phyloP scores from a whole-genome alignment of 768 basidiomycete genomes.

The Amanita subjunquillea region DNA sequence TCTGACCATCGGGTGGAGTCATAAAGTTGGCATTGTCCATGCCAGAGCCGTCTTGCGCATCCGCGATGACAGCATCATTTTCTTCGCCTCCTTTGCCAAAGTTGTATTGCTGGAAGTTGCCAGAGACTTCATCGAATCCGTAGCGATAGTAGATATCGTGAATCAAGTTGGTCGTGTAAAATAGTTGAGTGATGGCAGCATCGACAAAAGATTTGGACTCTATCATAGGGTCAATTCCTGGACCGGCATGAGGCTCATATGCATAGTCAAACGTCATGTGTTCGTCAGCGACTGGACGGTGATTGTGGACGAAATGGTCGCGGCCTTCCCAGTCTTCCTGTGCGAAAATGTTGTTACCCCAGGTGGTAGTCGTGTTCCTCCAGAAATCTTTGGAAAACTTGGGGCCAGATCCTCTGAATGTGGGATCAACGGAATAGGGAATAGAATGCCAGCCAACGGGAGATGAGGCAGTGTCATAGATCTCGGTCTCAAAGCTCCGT shows the following conservation, averaged over 20 bases:
- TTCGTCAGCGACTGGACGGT: conserved; percentile 62
- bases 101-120: conserved; percentile 99
- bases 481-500: conserved; percentile 47
- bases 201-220: conserved; percentile 83
- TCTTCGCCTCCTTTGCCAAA: conserved; percentile 84
- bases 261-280: conserved; percentile 55
- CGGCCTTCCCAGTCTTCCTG: conserved; percentile 89
- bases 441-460: conserved; percentile 91
- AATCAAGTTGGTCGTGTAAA: conserved; percentile 76
- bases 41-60: conserved; percentile 92
- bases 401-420: conserved; percentile 8
- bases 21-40: conserved; percentile 91
- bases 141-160: conserved; percentile 84
- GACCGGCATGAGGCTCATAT: conserved; percentile 60
- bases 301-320: conserved; percentile 58
- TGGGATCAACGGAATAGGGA: conserved; percentile 62
- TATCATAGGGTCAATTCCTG: conserved; percentile 43
- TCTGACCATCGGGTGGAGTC: conserved; percentile 77
- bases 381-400: conserved; percentile 23
- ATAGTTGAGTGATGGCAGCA: conserved; percentile 77
- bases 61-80: conserved; percentile 85
- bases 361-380: conserved; percentile 70
- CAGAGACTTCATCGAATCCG: conserved; percentile 84
- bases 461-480: conserved; percentile 68
- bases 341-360: conserved; percentile 87